Percentiles rank a stretch among this genome's conserved stretches.
Conservation (phyloP, 805 yeast genomes). For the Cyberlindnera misumaiensis region DNA sequence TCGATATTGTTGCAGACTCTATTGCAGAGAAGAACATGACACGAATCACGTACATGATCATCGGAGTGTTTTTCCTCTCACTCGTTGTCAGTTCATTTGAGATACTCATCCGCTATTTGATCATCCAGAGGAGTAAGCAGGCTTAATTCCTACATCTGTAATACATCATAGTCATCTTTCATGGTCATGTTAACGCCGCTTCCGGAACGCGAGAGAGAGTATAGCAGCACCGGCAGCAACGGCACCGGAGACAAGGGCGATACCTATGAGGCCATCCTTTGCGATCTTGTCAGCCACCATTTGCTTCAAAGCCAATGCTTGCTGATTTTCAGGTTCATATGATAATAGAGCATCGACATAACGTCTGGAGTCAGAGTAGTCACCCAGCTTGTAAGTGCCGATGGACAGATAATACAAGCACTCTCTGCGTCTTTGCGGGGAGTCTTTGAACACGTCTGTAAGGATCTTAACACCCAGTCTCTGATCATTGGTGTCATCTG, state of each 20-base stretch:
- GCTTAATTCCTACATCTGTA: background rate
- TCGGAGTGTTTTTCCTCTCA: constrained; percentile 72
- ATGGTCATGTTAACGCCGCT: constrained; percentile 19
- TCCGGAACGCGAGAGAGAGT: constrained; percentile 34
- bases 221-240: constrained; percentile 79
- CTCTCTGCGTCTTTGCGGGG: constrained; percentile 81
- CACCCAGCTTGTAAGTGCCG: constrained; percentile 85
- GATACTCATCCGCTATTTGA: constrained; percentile 50
- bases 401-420: constrained; percentile 80
- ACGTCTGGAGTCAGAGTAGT: constrained; percentile 76
- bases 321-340: constrained; percentile 80
- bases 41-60: constrained; percentile 84
- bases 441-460: constrained; percentile 61
- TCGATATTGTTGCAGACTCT: constrained; percentile 88
- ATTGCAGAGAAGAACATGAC: constrained; percentile 91
- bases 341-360: constrained; percentile 72
- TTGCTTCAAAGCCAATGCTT: constrained; percentile 63
- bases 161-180: background rate
- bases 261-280: constrained; percentile 74
- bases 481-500: constrained; percentile 55
- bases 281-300: constrained; percentile 82
- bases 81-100: constrained; percentile 72
- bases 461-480: constrained; percentile 74
- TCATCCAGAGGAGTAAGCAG: constrained; percentile 26
- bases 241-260: constrained; percentile 81